Evolutionary conservation across 2,329 filamentous ascomycete genomes (phyloP).

Genomic region (Diplodia scrobiculata): DNA sequence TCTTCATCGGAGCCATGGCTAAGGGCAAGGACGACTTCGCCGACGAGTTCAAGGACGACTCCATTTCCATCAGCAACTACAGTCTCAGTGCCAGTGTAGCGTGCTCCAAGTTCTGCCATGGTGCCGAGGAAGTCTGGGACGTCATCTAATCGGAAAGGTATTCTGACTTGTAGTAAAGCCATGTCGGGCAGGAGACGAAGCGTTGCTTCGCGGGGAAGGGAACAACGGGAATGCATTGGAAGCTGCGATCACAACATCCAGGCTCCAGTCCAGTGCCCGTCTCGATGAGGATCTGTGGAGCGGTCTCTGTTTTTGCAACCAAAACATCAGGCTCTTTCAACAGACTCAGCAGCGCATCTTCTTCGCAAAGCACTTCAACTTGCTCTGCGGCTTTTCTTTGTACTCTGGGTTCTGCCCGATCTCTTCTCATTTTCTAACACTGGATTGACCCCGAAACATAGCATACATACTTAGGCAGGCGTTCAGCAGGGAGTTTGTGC

Average conservation of each 20-base stretch:
- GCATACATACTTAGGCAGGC: slow-evolving; percentile 1
- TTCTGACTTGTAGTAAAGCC: not conserved
- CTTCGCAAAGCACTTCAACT: slow-evolving; percentile 67
- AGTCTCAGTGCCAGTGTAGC: slow-evolving; percentile 96
- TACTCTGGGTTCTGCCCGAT: slow-evolving; percentile 33
- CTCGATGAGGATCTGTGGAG: slow-evolving; percentile 64
- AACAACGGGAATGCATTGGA: slow-evolving; percentile 35
- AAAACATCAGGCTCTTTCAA: slow-evolving; percentile 78
- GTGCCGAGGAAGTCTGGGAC: slow-evolving; percentile 93
- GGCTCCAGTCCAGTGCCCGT: slow-evolving; percentile 51
- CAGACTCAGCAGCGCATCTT: slow-evolving; percentile 67
- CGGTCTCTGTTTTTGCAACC: slow-evolving; percentile 80
- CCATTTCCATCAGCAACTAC: slow-evolving; percentile 98
- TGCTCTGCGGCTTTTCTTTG: slow-evolving; percentile 52
- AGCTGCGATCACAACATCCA: slow-evolving; percentile 74
- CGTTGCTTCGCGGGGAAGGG: slow-evolving; percentile 27
- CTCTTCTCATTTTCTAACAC: not conserved
- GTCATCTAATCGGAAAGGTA: slow-evolving; percentile 65
- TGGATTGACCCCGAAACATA: not conserved
- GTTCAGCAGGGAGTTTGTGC: not conserved
- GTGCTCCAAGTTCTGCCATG: slow-evolving; percentile 99
- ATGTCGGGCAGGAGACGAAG: slow-evolving; percentile 13
- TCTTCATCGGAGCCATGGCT: slow-evolving; percentile 98
- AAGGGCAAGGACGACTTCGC: slow-evolving; percentile 96
- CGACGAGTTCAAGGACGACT: slow-evolving; percentile 90